Base-by-base conservation (phyloP, 805 yeast genomes). In the Yamadazyma insecticola region DNA sequence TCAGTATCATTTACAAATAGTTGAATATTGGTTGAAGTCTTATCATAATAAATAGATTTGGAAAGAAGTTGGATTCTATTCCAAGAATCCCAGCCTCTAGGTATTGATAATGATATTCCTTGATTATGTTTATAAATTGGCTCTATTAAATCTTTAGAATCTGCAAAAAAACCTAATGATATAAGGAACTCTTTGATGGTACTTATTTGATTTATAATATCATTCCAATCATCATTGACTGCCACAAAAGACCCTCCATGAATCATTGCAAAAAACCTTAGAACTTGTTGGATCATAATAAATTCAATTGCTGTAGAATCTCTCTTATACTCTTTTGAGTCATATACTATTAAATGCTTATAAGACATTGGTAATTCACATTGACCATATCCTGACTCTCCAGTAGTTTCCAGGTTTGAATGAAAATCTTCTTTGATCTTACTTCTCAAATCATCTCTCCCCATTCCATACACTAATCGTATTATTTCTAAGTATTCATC, bases 31-130 rank as follows among this genome's bases (percentile, higher is more conserved):
- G n/a, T n/a, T n/a, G n/a, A n/a, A n/a, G n/a, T n/a, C n/a, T n/a
- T n/a, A n/a, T 36, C 42, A 11, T 35, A 39, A 24, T 34, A 40
- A 16, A 53, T 32, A 3, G 65, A 37, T 27, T 50, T 46, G 13
- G 59, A 47, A 14, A 53, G 46, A 24, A 67, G 44, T 21, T 55
- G 44, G 16, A 80, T 76, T 41, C 75, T 70, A 13, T 62, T 61
- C 62, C 69, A 59, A 3, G 78, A 53, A 39, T 80, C 87, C 57
- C 68, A 58, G 0, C 72, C 76, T 5, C 37, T 34, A 0, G 81
- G 79, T 2, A 78, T 60, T 13, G 52, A 39, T 18, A 63, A 44
- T 17, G 54, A 16, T 10, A 29, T 23, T 5, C 10, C 24, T 19
- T 23, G 12, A 11, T 18, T 15, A 14, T n/a, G n/a, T 26, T 32